These are phyloP conservation scores for Saxispiralis lemnorum DNA, from an alignment of 495 filamentous ascomycete genomes.

Conservation along the genomic window DNA sequence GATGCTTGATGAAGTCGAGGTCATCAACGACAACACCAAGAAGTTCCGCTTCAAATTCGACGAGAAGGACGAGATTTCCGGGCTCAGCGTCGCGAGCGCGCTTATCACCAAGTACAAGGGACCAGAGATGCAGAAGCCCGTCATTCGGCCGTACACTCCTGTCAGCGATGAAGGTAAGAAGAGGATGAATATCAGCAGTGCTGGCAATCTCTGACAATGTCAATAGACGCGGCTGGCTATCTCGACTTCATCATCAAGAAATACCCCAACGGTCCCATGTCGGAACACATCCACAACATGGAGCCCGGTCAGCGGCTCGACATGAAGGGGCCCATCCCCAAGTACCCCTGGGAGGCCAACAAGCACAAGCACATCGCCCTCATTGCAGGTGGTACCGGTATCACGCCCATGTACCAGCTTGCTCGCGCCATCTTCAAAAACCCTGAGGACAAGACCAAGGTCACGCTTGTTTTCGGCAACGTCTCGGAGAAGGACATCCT, in stretches of 20 bases:
- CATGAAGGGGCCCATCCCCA: conserved; percentile 87
- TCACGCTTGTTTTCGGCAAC: conserved; percentile 85
- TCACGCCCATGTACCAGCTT: conserved; percentile 89
- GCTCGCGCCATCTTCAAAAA: conserved; percentile 76
- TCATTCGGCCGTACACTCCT: conserved; percentile 84
- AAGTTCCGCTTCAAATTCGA: conserved; percentile 64
- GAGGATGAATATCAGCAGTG: neutral
- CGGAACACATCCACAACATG: conserved; percentile 69
- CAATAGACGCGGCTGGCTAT: conserved; percentile 48
- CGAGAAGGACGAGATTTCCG: conserved; percentile 67
- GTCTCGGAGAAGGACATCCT: conserved; percentile 73
- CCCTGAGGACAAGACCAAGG: conserved; percentile 89
- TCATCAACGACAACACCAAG: conserved; percentile 81
- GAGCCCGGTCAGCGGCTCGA: conserved; percentile 58
- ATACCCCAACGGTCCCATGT: conserved; percentile 85
- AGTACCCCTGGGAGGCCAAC: conserved; percentile 81
- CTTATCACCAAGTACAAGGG: conserved; percentile 77
- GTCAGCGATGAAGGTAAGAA: conserved; percentile 62
- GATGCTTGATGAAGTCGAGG: conserved; percentile 58
- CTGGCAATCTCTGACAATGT: neutral
- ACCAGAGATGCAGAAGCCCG: conserved; percentile 57
- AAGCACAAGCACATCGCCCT: conserved; percentile 90
- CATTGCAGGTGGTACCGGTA: conserved; percentile 87
- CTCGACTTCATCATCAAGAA: conserved; percentile 81
- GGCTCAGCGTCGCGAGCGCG: conserved; percentile 64